Percentiles rank a stretch among this genome's conserved stretches.
phyloP scores from a whole-genome alignment of 768 basidiomycete species.

The Tulasnella calospora region DNA sequence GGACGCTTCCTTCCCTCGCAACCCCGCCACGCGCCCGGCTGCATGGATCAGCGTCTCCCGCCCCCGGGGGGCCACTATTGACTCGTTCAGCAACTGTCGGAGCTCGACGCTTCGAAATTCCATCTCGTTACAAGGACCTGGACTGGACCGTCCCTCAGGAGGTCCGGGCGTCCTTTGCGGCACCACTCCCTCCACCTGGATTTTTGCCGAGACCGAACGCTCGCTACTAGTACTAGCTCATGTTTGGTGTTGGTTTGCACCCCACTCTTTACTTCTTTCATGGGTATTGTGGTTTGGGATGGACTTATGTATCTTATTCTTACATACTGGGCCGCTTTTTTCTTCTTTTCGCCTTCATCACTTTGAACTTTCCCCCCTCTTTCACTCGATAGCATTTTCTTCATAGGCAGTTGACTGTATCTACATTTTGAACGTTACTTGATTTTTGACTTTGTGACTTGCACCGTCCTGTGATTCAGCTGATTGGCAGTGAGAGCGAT shows the following conservation, averaged over 20 bases:
- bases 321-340: conserved; percentile 4
- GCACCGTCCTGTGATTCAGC: neutral
- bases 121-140: conserved; percentile 15
- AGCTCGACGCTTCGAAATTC: neutral
- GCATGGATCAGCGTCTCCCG: neutral
- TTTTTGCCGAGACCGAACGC: conserved; percentile 8
- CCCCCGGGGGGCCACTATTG: neutral
- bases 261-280: neutral
- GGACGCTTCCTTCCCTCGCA: conserved; percentile 3
- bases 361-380: neutral
- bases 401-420: neutral
- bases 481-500: neutral
- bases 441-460: neutral
- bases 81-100: conserved; percentile 5
- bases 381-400: neutral
- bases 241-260: neutral
- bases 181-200: conserved; percentile 6
- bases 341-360: neutral
- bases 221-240: neutral
- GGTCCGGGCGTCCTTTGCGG: conserved; percentile 1
- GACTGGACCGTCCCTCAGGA: neutral
- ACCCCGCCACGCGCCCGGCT: neutral
- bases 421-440: neutral
- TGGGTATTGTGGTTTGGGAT: conserved; percentile 5
- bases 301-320: conserved; percentile 9